Evolutionary conservation across 75 land plant species (phyloP), one percentile per base, ranked within the genome.

Genomic region (Ceratopteris richardii): DNA sequence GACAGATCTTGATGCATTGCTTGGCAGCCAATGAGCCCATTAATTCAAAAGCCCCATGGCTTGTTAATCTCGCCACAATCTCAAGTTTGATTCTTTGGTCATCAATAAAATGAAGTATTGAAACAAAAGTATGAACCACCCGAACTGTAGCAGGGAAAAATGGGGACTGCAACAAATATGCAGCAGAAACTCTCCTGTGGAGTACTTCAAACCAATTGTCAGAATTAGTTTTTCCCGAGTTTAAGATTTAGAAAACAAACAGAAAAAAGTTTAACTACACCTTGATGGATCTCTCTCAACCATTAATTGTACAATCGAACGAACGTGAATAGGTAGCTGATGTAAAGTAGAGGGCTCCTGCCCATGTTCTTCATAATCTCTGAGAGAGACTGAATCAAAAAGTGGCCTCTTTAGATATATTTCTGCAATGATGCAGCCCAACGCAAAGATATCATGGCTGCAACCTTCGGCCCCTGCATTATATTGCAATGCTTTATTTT

Each of bases 391-490:
- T 33, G 76, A 67, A 75, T 84, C 78, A 79, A 90, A 90, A 33
- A 90, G 81, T 28, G 96, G 96, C 63, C 56, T 86, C 47, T 48
- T 63, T 72, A 90, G 59, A 63, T 83, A 68, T 26, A 87, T 64
- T 66, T 90, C 96, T 14, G 88, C 92, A 29, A 90, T 41, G 27
- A 90, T 53, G 61, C 96, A 90, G 7, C 93, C 96, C 22, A 80
- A 19, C 44, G 88, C 72, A 75, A 87, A 90, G 46, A 90, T 80
- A 51, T 90, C 96, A 26, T 23, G 31, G 13, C 82, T 76, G 58
- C 23, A 43, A 54, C 61, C 63, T 57, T 76, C 69, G 30, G 79
- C 69, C 20, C 18, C 27, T 1, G 24, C n/a, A 5, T 19, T 62
- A 36, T 48, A 59, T 58, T 25, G 25, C 42, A 60, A 67, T 33